Percentiles rank a stretch among this genome's conserved stretches.
Evolutionary conservation across 306 rosid species (phyloP).

Genomic region (Prunus armeniaca): DNA sequence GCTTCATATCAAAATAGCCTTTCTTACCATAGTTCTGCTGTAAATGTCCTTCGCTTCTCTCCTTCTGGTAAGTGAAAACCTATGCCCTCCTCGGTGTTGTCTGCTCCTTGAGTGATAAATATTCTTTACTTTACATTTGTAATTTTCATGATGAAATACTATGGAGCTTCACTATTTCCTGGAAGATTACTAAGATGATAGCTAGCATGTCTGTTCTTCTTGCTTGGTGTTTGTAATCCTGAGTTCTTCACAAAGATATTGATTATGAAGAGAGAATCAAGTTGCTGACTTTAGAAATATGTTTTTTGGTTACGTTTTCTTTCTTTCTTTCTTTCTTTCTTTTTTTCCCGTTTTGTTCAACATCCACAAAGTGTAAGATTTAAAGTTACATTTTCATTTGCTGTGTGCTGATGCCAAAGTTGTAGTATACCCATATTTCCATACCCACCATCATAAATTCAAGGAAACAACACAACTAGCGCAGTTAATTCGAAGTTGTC

Average conservation of each 20-base stretch:
- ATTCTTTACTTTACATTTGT: neutral
- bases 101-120: neutral
- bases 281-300: neutral
- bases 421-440: too few species aligned
- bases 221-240: neutral
- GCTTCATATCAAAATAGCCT: constrained; percentile 68
- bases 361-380: neutral
- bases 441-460: too few species aligned
- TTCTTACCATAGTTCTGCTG: constrained; percentile 74
- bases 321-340: too few species aligned
- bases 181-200: too few species aligned
- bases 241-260: too few species aligned
- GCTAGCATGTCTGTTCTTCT: neutral
- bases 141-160: neutral
- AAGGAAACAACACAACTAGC: too few species aligned
- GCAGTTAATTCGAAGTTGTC: too few species aligned
- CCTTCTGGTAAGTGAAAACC: constrained; percentile 53
- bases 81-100: neutral
- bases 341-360: too few species aligned
- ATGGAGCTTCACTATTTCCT: neutral
- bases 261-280: neutral
- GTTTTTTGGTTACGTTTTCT: neutral
- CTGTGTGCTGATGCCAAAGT: neutral
- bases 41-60: constrained; percentile 78
- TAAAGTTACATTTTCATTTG: neutral